Evolutionary conservation across 169 alveolate species (phyloP).

Genomic region (Plasmodium berghei): DNA sequence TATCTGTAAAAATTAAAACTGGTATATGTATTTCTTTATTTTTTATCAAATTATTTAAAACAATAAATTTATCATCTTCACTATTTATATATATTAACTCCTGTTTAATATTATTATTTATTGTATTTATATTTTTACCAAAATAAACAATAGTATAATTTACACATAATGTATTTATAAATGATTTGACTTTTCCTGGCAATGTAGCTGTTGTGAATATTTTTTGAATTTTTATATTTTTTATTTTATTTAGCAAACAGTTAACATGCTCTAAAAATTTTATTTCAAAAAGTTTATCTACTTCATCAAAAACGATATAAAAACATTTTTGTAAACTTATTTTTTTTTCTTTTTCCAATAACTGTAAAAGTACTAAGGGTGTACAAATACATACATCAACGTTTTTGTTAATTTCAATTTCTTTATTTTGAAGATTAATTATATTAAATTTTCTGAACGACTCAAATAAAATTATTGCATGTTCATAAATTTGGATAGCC

Average conservation of each 20-base stretch:
- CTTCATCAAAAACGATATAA: slow-evolving; percentile 69
- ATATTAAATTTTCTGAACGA: slow-evolving; percentile 10
- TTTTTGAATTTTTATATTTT: slow-evolving; percentile 57
- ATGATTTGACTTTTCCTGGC: slow-evolving; percentile 41
- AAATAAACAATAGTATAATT: slow-evolving; percentile 44
- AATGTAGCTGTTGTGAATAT: slow-evolving; percentile 75
- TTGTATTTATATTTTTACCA: slow-evolving; percentile 51
- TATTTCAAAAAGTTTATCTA: slow-evolving; percentile 68
- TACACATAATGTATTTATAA: slow-evolving; percentile 50
- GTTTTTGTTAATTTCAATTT: slow-evolving; percentile 24
- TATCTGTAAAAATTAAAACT: slow-evolving; percentile 50
- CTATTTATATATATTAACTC: slow-evolving; percentile 63
- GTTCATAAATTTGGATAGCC: slow-evolving; percentile 66
- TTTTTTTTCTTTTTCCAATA: slow-evolving; percentile 33
- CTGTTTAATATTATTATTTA: slow-evolving; percentile 70
- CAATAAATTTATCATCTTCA: slow-evolving; percentile 63
- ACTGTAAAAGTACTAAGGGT: slow-evolving; percentile 20
- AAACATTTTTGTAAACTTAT: slow-evolving; percentile 56
- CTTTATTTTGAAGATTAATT: slow-evolving; percentile 13
- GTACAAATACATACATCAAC: slow-evolving; percentile 61
- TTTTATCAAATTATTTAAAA: slow-evolving; percentile 36
- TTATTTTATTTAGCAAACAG: slow-evolving; percentile 14
- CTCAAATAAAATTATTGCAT: slow-evolving; percentile 46
- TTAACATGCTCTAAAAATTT: slow-evolving; percentile 41
- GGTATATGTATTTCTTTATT: slow-evolving; percentile 63